A percentile compares a stretch with the other conserved stretches of the same genome.
phyloP scores from a whole-genome alignment of 768 basidiomycete species.

The Scleroderma citrinum region DNA sequence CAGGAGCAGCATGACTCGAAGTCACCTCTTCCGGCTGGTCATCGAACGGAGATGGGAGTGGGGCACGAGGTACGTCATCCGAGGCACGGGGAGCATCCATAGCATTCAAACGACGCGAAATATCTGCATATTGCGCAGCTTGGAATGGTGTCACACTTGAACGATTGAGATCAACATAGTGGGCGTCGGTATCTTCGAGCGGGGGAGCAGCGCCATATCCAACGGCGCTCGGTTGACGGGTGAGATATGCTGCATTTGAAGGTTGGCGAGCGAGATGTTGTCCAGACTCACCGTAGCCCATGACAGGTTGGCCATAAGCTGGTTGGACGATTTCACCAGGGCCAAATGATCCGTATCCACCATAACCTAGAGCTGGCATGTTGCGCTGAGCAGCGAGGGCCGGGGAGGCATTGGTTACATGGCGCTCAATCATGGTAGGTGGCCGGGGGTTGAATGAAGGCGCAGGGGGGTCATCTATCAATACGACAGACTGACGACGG shows the following conservation, averaged over 20 bases:
- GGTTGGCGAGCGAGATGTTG: constrained; percentile 18
- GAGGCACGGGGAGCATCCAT: constrained; percentile 18
- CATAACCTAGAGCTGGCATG: constrained; percentile 9
- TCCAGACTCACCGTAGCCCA: constrained; percentile 24
- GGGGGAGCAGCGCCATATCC: constrained; percentile 1
- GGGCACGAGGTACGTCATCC: constrained; percentile 16
- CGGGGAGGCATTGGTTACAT: constrained; percentile 30
- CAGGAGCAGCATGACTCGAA: constrained; percentile 14
- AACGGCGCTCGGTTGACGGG: constrained; percentile 14
- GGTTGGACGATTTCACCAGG: constrained; percentile 18
- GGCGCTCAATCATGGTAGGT: constrained; percentile 59
- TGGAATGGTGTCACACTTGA: constrained; percentile 73
- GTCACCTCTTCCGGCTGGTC: constrained; percentile 20
- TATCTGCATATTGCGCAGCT: constrained; percentile 68
- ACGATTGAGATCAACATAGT: constrained; percentile 61
- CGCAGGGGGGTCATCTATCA: constrained; percentile 49
- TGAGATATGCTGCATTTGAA: constrained; percentile 17
- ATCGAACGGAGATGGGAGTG: constrained; percentile 26
- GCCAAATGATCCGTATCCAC: constrained; percentile 14
- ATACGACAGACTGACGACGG: constrained; percentile 56
- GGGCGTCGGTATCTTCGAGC: constrained; percentile 23
- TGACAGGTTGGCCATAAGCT: constrained; percentile 14
- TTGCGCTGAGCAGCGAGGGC: constrained; percentile 18
- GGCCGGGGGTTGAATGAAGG: constrained; percentile 48
- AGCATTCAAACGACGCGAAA: constrained; percentile 48